Percentiles rank a stretch among this genome's conserved stretches.
Conservation (phyloP, 176 grass and related monocot genomes). For the Paspalum vaginatum region DNA sequence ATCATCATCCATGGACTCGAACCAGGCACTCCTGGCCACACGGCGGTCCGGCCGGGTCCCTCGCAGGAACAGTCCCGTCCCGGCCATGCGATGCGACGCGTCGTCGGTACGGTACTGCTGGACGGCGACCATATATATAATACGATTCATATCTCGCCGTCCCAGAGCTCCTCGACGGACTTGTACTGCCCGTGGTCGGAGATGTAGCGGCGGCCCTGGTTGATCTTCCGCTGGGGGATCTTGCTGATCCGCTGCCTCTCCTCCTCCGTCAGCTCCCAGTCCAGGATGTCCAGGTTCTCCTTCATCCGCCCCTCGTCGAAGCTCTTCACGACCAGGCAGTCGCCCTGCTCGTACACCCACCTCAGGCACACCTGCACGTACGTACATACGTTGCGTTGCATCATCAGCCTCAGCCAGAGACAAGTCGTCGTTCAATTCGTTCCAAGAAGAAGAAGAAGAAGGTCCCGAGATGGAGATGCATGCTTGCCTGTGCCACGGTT, state of each 20-base stretch:
- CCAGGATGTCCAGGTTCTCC: conserved; percentile 66
- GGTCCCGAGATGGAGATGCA: background rate
- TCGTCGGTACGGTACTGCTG: no score
- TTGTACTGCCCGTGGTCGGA: conserved; percentile 46
- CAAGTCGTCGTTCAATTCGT: no score
- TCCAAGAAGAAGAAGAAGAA: no score
- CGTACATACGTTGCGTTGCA: background rate
- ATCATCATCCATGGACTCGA: no score
- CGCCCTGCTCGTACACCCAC: conserved; percentile 74
- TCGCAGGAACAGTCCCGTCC: no score
- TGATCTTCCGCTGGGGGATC: conserved; percentile 57
- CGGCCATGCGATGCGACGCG: no score
- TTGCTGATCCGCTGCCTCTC: conserved; percentile 42
- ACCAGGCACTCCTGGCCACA: no score
- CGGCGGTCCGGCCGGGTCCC: no score
- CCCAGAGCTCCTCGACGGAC: conserved; percentile 66
- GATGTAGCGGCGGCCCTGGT: conserved; percentile 44
- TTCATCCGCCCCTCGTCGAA: conserved; percentile 58
- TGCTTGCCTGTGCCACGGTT: conserved; percentile 53
- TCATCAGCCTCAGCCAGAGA: no score
- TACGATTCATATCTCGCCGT: conserved; percentile 62
- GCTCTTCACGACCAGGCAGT: conserved; percentile 70
- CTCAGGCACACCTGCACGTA: conserved; percentile 59
- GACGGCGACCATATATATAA: no score
- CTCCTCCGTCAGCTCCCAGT: conserved; percentile 65